These are phyloP conservation scores for Penicillium hordei DNA, from an alignment of 2,329 filamentous ascomycete genomes.

Conservation along the genomic window DNA sequence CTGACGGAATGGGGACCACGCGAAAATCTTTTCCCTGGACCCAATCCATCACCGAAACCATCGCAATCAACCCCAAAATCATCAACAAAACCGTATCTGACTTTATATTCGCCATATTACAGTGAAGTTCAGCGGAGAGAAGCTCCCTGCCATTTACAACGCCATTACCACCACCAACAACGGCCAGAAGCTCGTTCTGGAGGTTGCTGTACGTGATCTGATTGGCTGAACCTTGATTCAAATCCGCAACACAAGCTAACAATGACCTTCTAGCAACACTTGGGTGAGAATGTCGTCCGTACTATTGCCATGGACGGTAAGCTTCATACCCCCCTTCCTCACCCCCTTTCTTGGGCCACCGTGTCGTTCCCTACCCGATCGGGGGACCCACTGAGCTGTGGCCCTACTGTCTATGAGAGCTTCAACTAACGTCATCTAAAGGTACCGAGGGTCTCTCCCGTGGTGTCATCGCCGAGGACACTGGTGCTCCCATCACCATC, in stretches of 20 bases:
- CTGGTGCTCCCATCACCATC: constrained; percentile 92
- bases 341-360: constrained; percentile 20
- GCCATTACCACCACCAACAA: constrained; percentile 89
- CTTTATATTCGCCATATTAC: constrained; percentile 32
- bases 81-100: constrained; percentile 31
- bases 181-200: constrained; percentile 90
- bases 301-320: constrained; percentile 99
- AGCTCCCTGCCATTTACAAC: constrained; percentile 96
- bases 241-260: constrained; percentile 24
- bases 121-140: constrained; percentile 96
- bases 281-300: constrained; percentile 98
- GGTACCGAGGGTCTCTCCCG: constrained; percentile 99
- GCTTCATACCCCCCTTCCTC: constrained; percentile 33
- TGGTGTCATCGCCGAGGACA: constrained; percentile 81
- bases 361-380: constrained; percentile 22
- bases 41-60: constrained; percentile 39
- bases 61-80: constrained; percentile 31
- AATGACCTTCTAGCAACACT: constrained; percentile 73
- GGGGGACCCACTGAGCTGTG: constrained; percentile 20
- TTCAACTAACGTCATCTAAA: constrained; percentile 40
- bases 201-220: constrained; percentile 77
- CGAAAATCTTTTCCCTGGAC: constrained; percentile 47
- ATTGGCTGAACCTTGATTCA: constrained; percentile 22
- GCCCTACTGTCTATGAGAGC: constrained; percentile 6
- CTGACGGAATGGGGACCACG: constrained; percentile 25